These are phyloP conservation scores for Penicillium verrucosum DNA, from an alignment of 2,329 filamentous ascomycete genomes.

Conservation along the genomic window DNA sequence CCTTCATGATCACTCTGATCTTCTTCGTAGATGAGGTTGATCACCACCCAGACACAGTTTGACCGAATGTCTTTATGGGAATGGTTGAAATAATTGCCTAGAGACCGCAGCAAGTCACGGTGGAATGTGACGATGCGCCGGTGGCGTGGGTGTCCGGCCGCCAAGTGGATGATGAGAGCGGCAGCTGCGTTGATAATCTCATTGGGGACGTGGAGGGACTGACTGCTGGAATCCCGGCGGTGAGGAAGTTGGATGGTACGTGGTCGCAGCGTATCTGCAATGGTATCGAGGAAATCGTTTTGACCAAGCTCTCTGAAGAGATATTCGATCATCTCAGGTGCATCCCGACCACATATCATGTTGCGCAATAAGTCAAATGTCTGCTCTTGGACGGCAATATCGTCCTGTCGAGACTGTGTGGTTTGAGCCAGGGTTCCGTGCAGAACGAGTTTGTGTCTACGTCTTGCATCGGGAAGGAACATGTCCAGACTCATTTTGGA, in stretches of 20 bases:
- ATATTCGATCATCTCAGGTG: constrained; percentile 74
- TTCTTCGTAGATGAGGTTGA: constrained; percentile 82
- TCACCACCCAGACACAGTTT: constrained; percentile 77
- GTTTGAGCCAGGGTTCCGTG: constrained; percentile 67
- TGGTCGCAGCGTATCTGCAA: constrained; percentile 72
- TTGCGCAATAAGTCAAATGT: constrained; percentile 87
- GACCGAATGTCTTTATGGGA: constrained; percentile 70
- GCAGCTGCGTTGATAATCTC: constrained; percentile 76
- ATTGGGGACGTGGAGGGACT: constrained; percentile 35
- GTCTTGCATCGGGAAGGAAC: constrained; percentile 40
- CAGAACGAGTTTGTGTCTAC: constrained; percentile 43
- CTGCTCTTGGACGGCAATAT: constrained; percentile 85
- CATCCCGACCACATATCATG: constrained; percentile 66
- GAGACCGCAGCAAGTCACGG: constrained; percentile 67
- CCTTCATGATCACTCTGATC: constrained; percentile 64
- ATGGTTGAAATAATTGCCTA: constrained; percentile 71
- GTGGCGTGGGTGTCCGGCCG: constrained; percentile 74
- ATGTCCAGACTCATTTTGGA: constrained; percentile 40
- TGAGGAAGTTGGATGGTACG: constrained; percentile 33
- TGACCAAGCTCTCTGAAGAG: constrained; percentile 73
- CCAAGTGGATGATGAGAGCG: constrained; percentile 82
- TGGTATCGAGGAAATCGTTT: constrained; percentile 73
- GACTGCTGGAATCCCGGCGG: constrained; percentile 31
- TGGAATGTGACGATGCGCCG: constrained; percentile 75
- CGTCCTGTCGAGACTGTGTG: constrained; percentile 69